phyloP scores from a whole-genome alignment of 2,329 filamentous ascomycete species.

The Aureobasidium pullulans region DNA sequence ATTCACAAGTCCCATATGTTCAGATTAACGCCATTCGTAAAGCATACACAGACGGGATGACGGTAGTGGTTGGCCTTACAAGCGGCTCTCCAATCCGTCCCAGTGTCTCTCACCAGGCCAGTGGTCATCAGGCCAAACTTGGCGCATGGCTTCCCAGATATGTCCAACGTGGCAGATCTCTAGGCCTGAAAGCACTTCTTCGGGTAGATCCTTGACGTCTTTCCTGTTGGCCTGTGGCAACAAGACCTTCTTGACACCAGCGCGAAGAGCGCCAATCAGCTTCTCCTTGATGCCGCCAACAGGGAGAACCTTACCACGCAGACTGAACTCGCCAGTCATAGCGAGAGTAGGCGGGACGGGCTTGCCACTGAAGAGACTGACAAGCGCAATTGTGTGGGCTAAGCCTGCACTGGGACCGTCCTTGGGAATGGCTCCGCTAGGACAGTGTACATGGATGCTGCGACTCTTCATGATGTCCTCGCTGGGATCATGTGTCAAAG shows the following conservation, averaged over 20 bases:
- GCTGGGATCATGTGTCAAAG: conserved; percentile 68
- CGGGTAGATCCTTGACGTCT: conserved; percentile 82
- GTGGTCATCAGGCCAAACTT: conserved; percentile 83
- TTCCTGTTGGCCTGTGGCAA: conserved; percentile 84
- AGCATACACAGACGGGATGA: neutral
- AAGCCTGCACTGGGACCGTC: conserved; percentile 80
- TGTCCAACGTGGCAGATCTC: conserved; percentile 85
- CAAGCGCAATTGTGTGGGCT: conserved; percentile 86
- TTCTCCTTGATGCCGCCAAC: conserved; percentile 99
- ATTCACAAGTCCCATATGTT: neutral
- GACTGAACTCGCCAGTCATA: conserved; percentile 78
- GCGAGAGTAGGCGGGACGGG: conserved; percentile 84
- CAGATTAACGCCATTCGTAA: neutral
- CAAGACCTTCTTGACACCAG: conserved; percentile 89
- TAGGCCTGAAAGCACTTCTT: conserved; percentile 79
- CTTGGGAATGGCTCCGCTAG: conserved; percentile 89
- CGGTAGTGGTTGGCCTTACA: conserved; percentile 41
- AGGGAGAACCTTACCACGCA: conserved; percentile 83
- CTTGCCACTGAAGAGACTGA: conserved; percentile 80
- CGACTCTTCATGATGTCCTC: conserved; percentile 95
- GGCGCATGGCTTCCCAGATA: conserved; percentile 87
- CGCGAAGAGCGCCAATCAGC: conserved; percentile 84
- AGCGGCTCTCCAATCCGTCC: conserved; percentile 66
- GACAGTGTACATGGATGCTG: conserved; percentile 92
- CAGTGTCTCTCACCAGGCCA: conserved; percentile 70